phyloP scores from a whole-genome alignment of 1,139 yeast species.

The Arxiozyma slooffiae region DNA sequence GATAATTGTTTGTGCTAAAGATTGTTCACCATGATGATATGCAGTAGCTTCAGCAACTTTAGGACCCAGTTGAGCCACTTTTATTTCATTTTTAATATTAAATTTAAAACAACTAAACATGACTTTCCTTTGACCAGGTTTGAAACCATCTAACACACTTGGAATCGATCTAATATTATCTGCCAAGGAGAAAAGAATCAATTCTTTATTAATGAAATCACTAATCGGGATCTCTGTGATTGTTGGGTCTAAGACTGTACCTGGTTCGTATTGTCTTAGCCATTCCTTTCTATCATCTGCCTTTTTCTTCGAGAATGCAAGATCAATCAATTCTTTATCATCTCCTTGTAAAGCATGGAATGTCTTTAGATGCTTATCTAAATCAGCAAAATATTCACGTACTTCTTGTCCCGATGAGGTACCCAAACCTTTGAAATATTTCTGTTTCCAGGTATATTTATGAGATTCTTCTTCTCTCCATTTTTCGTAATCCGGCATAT shows the following conservation, averaged over 20 bases:
- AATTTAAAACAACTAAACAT: constrained; percentile 81
- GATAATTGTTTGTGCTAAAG: constrained; percentile 80
- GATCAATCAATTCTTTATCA: constrained; percentile 73
- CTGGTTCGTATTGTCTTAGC: constrained; percentile 83
- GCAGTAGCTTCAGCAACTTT: constrained; percentile 84
- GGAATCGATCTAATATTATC: constrained; percentile 96
- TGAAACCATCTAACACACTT: constrained; percentile 85
- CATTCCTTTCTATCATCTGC: constrained; percentile 98
- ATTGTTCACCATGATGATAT: constrained; percentile 91
- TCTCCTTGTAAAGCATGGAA: constrained; percentile 77
- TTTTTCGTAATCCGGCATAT: constrained; percentile 89
- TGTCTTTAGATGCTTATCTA: constrained; percentile 76
- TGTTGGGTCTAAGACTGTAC: constrained; percentile 84
- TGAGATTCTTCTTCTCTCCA: constrained; percentile 87
- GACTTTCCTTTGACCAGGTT: constrained; percentile 96
- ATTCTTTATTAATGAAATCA: constrained; percentile 90
- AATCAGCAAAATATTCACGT: constrained; percentile 77
- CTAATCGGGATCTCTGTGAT: constrained; percentile 73
- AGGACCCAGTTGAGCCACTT: constrained; percentile 87
- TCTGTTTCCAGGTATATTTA: constrained; percentile 76
- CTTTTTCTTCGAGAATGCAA: constrained; percentile 89
- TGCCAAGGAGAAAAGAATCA: constrained; percentile 91
- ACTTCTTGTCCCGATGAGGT: constrained; percentile 75
- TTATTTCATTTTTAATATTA: constrained; percentile 66
- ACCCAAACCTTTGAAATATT: constrained; percentile 98